A percentile compares a stretch with the other conserved stretches of the same genome.
Conservation (phyloP, 2,329 filamentous ascomycete genomes). For the Zasmidium angulare region DNA sequence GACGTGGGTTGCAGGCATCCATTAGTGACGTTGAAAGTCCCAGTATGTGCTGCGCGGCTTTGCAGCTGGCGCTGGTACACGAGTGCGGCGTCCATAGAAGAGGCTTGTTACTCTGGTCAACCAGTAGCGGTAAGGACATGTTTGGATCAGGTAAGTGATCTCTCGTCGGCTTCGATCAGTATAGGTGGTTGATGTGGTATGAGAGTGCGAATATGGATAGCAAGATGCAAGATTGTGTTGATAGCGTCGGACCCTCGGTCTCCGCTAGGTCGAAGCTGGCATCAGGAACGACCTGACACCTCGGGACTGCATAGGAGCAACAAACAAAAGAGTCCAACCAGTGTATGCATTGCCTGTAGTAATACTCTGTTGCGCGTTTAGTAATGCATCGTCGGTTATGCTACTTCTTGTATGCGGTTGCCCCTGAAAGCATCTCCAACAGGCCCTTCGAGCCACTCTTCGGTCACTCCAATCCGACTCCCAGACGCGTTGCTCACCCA, state of each 20-base stretch:
- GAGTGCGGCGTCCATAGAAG: neutral
- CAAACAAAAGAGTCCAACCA: neutral
- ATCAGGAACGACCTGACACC: too few relatives aligned
- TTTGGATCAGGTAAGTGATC: neutral
- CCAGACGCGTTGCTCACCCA: constrained; percentile 72
- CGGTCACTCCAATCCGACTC: constrained; percentile 62
- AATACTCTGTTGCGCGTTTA: neutral
- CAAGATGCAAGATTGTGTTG: too few relatives aligned
- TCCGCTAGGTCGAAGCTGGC: too few relatives aligned
- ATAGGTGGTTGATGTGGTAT: too few relatives aligned
- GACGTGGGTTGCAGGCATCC: neutral
- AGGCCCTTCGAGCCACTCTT: constrained; percentile 66
- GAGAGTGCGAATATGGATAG: too few relatives aligned
- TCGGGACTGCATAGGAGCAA: too few relatives aligned
- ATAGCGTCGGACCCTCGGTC: too few relatives aligned
- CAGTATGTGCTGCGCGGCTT: neutral
- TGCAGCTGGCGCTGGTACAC: neutral
- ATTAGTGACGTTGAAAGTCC: neutral
- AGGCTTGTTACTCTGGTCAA: neutral
- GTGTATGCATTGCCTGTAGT: neutral
- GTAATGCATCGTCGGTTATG: neutral
- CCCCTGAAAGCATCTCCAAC: constrained; percentile 58
- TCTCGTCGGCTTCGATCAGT: too few relatives aligned
- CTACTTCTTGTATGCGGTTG: constrained; percentile 12
- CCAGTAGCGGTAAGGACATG: neutral